Percentiles rank a stretch among this genome's conserved stretches.
phyloP scores from a whole-genome alignment of 495 filamentous ascomycete genomes.

The Penicillium paxilli region DNA sequence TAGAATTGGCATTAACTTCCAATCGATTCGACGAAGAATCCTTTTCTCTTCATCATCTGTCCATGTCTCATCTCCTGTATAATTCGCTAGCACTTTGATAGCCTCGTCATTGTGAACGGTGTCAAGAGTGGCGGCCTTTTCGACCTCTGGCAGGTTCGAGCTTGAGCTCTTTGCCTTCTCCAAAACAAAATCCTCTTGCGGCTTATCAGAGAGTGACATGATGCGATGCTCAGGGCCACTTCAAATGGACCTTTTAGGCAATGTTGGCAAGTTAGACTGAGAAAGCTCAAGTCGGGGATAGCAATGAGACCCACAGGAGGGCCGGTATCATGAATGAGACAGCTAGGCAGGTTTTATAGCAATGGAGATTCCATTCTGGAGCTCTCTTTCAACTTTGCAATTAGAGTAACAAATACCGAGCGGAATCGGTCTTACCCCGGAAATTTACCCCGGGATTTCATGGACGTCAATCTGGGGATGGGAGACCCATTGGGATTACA shows the following conservation, averaged over 20 bases:
- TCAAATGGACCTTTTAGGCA: neutral
- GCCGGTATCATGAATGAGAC: neutral
- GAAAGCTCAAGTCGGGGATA: neutral
- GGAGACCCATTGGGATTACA: neutral
- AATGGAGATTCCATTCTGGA: neutral
- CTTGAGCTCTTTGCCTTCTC: constrained; percentile 12
- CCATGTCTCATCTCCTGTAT: constrained; percentile 43
- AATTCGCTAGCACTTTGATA: constrained; percentile 37
- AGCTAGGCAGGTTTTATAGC: neutral
- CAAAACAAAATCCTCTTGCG: constrained; percentile 10
- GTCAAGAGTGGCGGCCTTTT: constrained; percentile 26
- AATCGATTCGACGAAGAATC: constrained; percentile 45
- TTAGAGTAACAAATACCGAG: neutral
- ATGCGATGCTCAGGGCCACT: neutral
- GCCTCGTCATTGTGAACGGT: constrained; percentile 48
- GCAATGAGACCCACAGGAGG: neutral
- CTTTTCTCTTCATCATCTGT: constrained; percentile 46
- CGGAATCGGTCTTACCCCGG: neutral
- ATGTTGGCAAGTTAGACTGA: neutral
- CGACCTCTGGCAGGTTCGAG: constrained; percentile 2
- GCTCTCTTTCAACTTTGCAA: neutral
- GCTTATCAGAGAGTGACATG: constrained; percentile 1
- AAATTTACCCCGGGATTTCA: constrained; percentile 1
- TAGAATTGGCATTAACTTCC: constrained; percentile 43
- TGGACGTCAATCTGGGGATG: neutral